Evolutionary conservation across 768 basidiomycete genomes (phyloP).

Genomic region (Trametopsis cervina): DNA sequence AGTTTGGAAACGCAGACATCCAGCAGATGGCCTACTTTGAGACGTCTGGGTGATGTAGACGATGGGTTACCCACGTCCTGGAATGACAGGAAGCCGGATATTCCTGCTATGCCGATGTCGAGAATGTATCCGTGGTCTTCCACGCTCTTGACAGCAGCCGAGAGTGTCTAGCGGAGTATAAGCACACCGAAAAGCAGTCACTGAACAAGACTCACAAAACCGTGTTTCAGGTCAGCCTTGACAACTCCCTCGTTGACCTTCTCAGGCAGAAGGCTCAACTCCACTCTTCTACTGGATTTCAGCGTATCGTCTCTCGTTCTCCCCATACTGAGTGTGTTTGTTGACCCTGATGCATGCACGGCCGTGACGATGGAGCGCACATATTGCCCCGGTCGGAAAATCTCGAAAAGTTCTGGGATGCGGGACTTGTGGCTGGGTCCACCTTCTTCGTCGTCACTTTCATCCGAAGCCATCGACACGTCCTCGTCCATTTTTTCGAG

Average conservation of each 20-base stretch:
- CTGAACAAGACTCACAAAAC: slow-evolving; percentile 53
- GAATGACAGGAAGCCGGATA: slow-evolving; percentile 82
- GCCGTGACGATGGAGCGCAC: slow-evolving; percentile 70
- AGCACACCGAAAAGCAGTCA: slow-evolving; percentile 2
- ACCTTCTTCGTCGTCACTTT: slow-evolving; percentile 42
- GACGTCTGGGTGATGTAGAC: slow-evolving; percentile 24
- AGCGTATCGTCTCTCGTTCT: slow-evolving; percentile 61
- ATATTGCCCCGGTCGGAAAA: slow-evolving; percentile 85
- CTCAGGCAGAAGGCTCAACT: slow-evolving; percentile 78
- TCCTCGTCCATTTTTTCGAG: slow-evolving; percentile 58
- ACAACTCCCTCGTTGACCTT: slow-evolving; percentile 77
- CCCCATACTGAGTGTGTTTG: slow-evolving; percentile 48
- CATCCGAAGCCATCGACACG: slow-evolving; percentile 37
- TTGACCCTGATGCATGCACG: slow-evolving; percentile 61
- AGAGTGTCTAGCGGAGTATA: slow-evolving; percentile 50
- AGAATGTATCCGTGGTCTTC: slow-evolving; percentile 96
- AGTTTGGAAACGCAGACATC: slow-evolving; percentile 60
- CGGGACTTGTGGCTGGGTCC: slow-evolving; percentile 22
- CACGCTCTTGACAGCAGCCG: slow-evolving; percentile 70
- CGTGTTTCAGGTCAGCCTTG: slow-evolving; percentile 67
- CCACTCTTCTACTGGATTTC: slow-evolving; percentile 69
- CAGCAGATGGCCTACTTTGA: slow-evolving; percentile 63
- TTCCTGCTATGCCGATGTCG: slow-evolving; percentile 71
- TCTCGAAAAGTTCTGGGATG: slow-evolving; percentile 63
- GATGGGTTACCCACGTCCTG: slow-evolving; percentile 48